Percentiles rank a stretch among this genome's conserved stretches.
phyloP scores from a whole-genome alignment of 2,329 filamentous ascomycete genomes.

The Phialocephala sp. region DNA sequence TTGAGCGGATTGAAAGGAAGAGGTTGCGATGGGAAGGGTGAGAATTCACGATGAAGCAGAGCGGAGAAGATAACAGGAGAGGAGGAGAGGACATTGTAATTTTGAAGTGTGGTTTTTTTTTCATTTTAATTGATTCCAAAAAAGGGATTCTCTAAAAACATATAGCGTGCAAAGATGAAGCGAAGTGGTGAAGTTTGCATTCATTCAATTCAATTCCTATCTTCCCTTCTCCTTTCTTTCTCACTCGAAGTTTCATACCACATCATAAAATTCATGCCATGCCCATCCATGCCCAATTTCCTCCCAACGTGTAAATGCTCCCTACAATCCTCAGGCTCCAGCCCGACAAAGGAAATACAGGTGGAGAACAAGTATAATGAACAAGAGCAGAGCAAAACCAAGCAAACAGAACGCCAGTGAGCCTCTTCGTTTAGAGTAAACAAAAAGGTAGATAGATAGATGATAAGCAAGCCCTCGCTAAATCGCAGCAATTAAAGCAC shows the following conservation, averaged over 20 bases:
- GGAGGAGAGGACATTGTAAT: not conserved
- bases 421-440: slow-evolving; percentile 4
- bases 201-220: not conserved
- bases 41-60: no score
- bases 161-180: not conserved
- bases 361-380: not conserved
- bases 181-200: not conserved
- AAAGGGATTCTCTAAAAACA: not conserved
- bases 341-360: slow-evolving; percentile 14
- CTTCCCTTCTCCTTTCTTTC: not conserved
- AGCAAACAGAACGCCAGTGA: slow-evolving; percentile 17
- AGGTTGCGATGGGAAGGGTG: no score
- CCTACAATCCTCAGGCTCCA: not conserved
- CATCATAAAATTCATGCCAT: not conserved
- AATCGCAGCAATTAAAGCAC: slow-evolving; percentile 30
- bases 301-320: not conserved
- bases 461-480: slow-evolving; percentile 23
- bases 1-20: no score
- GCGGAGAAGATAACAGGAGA: no score
- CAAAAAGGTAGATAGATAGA: slow-evolving; percentile 4
- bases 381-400: not conserved
- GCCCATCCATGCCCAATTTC: not conserved
- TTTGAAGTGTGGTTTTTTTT: not conserved
- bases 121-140: no score
- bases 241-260: not conserved